These are phyloP conservation scores for Ulmus americana DNA, from an alignment of 331 rosid genomes.

Conservation along the genomic window DNA sequence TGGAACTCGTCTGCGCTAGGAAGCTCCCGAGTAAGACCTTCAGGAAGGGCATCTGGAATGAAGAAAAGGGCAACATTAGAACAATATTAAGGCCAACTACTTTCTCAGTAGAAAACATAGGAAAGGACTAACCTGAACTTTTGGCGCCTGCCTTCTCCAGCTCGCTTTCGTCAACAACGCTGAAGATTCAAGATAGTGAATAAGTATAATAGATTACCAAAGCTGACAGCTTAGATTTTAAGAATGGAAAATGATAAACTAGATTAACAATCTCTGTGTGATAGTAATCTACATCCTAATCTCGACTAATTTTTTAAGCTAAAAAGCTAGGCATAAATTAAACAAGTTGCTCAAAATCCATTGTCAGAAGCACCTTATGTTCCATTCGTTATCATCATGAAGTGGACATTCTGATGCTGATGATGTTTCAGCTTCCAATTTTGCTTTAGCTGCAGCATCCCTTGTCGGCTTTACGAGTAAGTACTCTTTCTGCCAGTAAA, in stretches of 20 bases:
- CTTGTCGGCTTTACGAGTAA: constrained; percentile 65
- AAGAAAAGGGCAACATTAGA: not conserved
- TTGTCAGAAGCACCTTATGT: constrained; percentile 56
- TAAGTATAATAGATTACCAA: not conserved
- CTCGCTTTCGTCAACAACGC: constrained; percentile 59
- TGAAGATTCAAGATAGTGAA: constrained; percentile 35
- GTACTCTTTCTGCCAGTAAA: constrained; percentile 57
- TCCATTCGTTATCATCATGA: constrained; percentile 91
- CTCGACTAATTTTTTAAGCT: not conserved
- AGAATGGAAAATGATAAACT: not conserved
- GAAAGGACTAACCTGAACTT: constrained; percentile 48
- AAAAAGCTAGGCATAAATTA: not conserved
- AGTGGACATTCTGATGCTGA: constrained; percentile 53
- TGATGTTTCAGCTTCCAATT: constrained; percentile 58
- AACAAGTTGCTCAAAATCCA: not conserved
- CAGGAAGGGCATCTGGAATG: constrained; percentile 37
- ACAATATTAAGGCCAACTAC: not conserved
- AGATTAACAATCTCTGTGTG: not conserved
- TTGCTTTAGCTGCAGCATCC: constrained; percentile 86
- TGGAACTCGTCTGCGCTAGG: constrained; percentile 67
- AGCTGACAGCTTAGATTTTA: constrained; percentile 10
- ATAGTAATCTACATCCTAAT: not conserved
- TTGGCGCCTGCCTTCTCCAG: constrained; percentile 29
- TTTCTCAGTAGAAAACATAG: constrained; percentile 4
- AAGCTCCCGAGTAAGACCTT: constrained; percentile 51